Percentiles rank a stretch among this genome's conserved stretches.
These are phyloP conservation scores for Nannochloropsis gaditana DNA, from an alignment of 108 stramenopile genomes.

Conservation along the genomic window DNA sequence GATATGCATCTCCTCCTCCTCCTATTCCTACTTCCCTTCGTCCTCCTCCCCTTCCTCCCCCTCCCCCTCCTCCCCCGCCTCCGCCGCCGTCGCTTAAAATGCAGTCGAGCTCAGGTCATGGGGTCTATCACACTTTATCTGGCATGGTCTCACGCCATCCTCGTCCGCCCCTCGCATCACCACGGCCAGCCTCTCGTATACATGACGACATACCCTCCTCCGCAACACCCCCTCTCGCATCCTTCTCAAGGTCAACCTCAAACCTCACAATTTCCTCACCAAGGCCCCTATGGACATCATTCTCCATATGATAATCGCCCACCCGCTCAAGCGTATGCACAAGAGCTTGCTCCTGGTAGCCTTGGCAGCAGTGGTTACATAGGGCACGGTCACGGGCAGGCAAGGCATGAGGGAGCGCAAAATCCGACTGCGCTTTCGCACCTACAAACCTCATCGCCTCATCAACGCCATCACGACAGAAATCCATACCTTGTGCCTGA, in stretches of 20 bases:
- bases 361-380: not conserved
- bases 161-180: not conserved
- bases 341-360: not conserved
- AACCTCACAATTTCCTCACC: not conserved
- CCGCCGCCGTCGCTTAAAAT: not conserved
- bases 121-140: not conserved
- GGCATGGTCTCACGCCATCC: slow-evolving; percentile 7
- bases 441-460: not conserved
- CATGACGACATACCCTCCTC: slow-evolving; percentile 2
- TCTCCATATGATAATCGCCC: not conserved
- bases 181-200: not conserved
- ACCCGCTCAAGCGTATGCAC: not conserved
- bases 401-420: not conserved
- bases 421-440: not conserved
- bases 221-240: not conserved
- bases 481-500: not conserved
- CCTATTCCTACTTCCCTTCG: not conserved
- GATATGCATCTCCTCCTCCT: not conserved
- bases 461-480: not conserved
- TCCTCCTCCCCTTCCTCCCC: too few relatives aligned
- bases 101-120: not conserved
- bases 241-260: not conserved
- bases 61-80: too few relatives aligned
- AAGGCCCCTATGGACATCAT: not conserved
- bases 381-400: not conserved